Base-by-base conservation (phyloP, 441 rosid genomes). In the Gossypium armourianum region DNA sequence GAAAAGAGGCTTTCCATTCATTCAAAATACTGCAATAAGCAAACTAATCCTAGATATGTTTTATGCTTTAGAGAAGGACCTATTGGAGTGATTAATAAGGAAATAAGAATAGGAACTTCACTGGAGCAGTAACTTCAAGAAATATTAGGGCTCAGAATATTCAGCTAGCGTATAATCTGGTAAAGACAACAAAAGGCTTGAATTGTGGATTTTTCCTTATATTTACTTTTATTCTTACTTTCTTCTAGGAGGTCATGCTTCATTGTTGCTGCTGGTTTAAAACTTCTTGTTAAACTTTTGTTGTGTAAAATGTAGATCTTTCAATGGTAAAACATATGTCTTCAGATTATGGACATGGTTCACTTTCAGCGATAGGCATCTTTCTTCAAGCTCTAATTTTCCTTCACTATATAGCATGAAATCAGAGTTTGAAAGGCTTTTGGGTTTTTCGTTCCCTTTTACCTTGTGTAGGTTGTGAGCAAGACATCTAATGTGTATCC, bases 401-500 rank as follows among this genome's bases (percentile, higher is more conserved):
- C 61, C 29, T 56, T 56, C 29, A 56, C 61, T 23, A 13, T 56
- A 56, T 56, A 54, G 24, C 32, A 9, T 54, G 58, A 54, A 8
- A 54, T 54, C 12, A 54, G 58, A 54, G 24, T 54, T 19, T 54
- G 58, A 54, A 19, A 54, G 58, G 58, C 23, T 54, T 1, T 8
- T 56, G 61, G 61, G 32, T 21, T 56, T 21, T 56, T 56, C 10
- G 4, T 49, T 49, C 65, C 8, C 8, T 72, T 62, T 60, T 64
- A 2, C 63, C 23, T 50, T 49, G 24, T 73, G 15, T 70, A 93
- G 98, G 89, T 94, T 74, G 83, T 80, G 69, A 86, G 79, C 56
- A 88, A 90, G 73, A 80, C 76, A n/a, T 80, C 88, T 58, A 75
- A 77, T 74, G 82, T 84, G 63, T 74, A 86, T 74, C 86, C 92